A percentile compares a stretch with the other conserved stretches of the same genome.
Conservation (phyloP, 257 asterid species). For the Lycium barbarum region DNA sequence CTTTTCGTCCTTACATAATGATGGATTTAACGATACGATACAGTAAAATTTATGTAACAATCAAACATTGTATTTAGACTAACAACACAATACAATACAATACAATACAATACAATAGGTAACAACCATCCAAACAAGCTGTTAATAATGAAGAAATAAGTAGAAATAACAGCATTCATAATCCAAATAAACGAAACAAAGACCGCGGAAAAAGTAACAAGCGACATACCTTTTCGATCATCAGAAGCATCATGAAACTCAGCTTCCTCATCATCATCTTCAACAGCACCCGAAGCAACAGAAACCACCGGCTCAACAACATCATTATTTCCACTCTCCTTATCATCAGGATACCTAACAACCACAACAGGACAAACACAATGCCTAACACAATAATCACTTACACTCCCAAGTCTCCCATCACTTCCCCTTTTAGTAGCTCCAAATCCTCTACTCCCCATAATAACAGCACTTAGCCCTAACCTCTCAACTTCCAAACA, state of each 20-base stretch:
- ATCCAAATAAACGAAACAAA: neutral
- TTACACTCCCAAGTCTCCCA: conserved; percentile 90
- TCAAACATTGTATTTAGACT: too few species aligned
- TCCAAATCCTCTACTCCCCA: conserved; percentile 95
- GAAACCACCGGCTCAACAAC: conserved; percentile 54
- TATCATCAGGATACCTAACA: conserved; percentile 80
- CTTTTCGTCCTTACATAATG: too few species aligned
- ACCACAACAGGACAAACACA: conserved; percentile 95
- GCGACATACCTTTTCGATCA: conserved; percentile 60
- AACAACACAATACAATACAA: too few species aligned
- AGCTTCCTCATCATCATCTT: conserved; percentile 67
- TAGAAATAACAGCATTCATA: neutral
- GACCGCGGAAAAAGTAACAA: neutral
- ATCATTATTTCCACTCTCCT: conserved; percentile 47
- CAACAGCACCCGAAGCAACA: conserved; percentile 68
- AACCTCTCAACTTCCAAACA: conserved; percentile 91
- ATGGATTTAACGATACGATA: too few species aligned
- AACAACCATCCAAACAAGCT: too few species aligned
- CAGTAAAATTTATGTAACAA: too few species aligned
- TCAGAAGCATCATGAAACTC: conserved; percentile 82
- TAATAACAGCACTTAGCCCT: conserved; percentile 80
- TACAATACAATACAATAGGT: too few species aligned
- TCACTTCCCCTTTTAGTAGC: conserved; percentile 73
- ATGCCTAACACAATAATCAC: conserved; percentile 97
- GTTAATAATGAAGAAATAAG: neutral